These are phyloP conservation scores for Cucumis sativus DNA, from an alignment of 306 rosid genomes.

Conservation along the genomic window DNA sequence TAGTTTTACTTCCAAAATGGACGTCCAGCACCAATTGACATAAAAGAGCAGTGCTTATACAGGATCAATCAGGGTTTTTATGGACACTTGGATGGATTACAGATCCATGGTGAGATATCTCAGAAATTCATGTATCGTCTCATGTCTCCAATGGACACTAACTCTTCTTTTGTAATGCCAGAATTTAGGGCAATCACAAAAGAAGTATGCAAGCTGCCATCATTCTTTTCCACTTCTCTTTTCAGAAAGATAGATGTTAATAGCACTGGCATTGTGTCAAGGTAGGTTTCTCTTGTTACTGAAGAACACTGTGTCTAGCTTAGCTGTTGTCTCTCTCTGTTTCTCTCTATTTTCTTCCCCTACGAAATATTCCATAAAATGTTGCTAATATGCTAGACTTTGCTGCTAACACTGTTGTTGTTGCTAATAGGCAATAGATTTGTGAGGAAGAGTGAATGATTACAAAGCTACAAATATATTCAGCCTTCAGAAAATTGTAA, in stretches of 20 bases:
- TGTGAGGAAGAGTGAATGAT: not conserved
- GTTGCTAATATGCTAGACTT: too few species aligned
- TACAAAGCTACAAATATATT: not conserved
- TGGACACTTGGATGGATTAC: slow-evolving; percentile 67
- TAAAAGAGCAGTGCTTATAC: slow-evolving; percentile 62
- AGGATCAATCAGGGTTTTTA: slow-evolving; percentile 58
- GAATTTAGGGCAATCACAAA: slow-evolving; percentile 75
- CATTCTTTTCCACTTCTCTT: slow-evolving; percentile 64
- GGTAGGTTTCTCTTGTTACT: slow-evolving; percentile 30
- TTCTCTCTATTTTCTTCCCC: too few species aligned
- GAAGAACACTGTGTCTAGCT: not conserved
- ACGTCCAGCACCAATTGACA: slow-evolving; percentile 70
- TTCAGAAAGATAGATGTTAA: slow-evolving; percentile 70
- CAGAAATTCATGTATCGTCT: slow-evolving; percentile 17
- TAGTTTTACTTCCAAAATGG: slow-evolving; percentile 95
- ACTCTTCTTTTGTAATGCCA: slow-evolving; percentile 32
- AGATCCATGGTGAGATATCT: slow-evolving; percentile 65
- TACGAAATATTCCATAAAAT: too few species aligned
- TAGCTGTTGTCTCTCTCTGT: too few species aligned
- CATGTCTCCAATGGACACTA: slow-evolving; percentile 19
- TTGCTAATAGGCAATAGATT: not conserved
- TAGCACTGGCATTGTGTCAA: slow-evolving; percentile 71
- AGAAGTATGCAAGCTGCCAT: slow-evolving; percentile 97
- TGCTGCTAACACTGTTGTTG: too few species aligned
- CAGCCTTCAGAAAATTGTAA: not conserved